Base-by-base conservation (phyloP, 331 rosid species). In the Saraca asoca region DNA sequence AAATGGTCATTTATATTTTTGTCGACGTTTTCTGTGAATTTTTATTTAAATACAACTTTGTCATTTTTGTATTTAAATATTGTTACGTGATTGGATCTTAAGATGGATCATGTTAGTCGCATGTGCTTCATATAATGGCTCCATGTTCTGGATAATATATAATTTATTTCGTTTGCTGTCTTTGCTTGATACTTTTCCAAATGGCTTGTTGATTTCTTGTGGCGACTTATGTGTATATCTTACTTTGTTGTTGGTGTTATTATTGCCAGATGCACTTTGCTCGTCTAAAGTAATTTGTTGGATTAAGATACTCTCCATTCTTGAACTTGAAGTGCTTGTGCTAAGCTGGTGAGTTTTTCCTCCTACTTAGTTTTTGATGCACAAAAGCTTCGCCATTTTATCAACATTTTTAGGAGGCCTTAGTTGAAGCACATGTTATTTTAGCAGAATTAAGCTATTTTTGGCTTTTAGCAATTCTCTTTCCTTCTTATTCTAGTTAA, bases 201-300 rank as follows among this genome's bases (percentile, higher is more conserved):
- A 38, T 67, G 5, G 66, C 86, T 51, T 62, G 86, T 75, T 79
- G 60, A 9, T 80, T 78, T 44, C 39, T 67, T 60, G 56, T n/a
- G 39, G 59, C 52, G n/a, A 6, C 66, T 68, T 79, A 17, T 71
- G 51, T 67, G 52, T 54, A 44, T 66, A 74, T 83, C 80, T 71
- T 65, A 73, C 73, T 57, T 34, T 15, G 60, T 74, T 60, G 24
- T 50, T 74, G 12, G 66, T 56, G 64, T 73, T 63, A 64, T 76
- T 66, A 43, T 69, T 59, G 52, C 52, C 91, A 83, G 96, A 80
- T 62, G 80, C 85, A 55, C 77, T 61, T 64, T 84, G 73, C 70
- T 79, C 72, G 71, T 56, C 74, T 66, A 64, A 50, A 49, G 65
- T 76, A 37, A 72, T 62, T 79, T 18, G 44, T 64, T 65, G 73